Percentiles rank a stretch among this genome's conserved stretches.
Conservation (phyloP, 2,329 filamentous ascomycete species). For the Pochonia chlamydosporia region DNA sequence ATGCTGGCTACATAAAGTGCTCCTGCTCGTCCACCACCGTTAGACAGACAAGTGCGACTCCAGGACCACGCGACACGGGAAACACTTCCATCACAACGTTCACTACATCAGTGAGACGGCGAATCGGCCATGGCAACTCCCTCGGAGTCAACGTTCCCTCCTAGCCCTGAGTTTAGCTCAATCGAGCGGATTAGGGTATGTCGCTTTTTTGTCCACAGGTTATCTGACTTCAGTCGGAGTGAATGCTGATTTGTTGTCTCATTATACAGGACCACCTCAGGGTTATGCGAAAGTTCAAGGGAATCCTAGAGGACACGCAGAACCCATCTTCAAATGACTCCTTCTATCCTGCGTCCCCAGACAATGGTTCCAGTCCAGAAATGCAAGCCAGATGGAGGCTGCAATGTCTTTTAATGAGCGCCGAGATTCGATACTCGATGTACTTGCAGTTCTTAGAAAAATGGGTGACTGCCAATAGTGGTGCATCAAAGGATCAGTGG, state of each 20-base stretch:
- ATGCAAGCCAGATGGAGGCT: background rate
- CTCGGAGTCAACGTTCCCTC: too few species aligned
- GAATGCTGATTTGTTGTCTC: background rate
- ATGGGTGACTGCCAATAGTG: background rate
- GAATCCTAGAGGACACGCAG: background rate
- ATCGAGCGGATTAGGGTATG: too few species aligned
- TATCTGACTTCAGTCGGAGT: too few species aligned
- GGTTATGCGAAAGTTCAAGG: background rate
- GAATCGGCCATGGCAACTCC: too few species aligned
- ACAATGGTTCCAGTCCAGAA: background rate
- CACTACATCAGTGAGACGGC: too few species aligned
- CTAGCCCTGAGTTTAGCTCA: too few species aligned
- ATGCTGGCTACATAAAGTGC: too few species aligned
- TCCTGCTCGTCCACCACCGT: too few species aligned
- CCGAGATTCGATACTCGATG: constrained; percentile 1
- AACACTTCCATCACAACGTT: too few species aligned
- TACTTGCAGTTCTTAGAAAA: background rate
- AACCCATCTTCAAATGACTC: background rate
- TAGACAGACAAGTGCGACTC: too few species aligned
- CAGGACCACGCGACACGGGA: too few species aligned
- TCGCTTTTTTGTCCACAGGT: too few species aligned
- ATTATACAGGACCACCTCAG: background rate
- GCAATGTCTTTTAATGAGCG: background rate
- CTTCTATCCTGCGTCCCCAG: background rate
- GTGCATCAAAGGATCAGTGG: background rate